Conservation (phyloP, 2,329 filamentous ascomycete genomes). For the Huntiella savannae region DNA sequence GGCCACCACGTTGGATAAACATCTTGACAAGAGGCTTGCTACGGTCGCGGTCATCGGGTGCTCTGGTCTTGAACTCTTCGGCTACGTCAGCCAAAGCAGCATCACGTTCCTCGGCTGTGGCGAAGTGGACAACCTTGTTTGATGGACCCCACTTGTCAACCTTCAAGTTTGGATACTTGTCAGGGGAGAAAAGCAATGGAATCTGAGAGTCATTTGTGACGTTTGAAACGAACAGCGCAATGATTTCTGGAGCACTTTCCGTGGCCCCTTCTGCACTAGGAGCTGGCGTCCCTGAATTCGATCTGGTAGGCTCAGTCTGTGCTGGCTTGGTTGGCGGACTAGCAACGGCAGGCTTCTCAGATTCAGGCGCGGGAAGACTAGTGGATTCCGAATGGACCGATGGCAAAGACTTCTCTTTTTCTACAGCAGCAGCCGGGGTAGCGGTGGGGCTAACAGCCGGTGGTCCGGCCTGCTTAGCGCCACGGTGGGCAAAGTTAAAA, state of each 20-base stretch:
- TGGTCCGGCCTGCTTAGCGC: conserved; percentile 48
- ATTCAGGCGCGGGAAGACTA: conserved; percentile 11
- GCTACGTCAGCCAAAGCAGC: conserved; percentile 57
- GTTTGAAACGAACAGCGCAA: conserved; percentile 80
- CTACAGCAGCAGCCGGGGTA: conserved; percentile 12
- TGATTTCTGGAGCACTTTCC: conserved; percentile 41
- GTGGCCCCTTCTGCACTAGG: conserved; percentile 35
- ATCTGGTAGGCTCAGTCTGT: too few species aligned
- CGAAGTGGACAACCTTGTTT: conserved; percentile 77
- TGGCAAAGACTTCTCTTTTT: conserved; percentile 14
- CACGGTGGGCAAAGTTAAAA: conserved; percentile 96
- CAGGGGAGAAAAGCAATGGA: conserved; percentile 61
- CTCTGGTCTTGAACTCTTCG: conserved; percentile 55
- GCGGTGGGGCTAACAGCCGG: conserved; percentile 19
- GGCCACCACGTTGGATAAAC: conserved; percentile 45
- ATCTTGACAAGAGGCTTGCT: conserved; percentile 68
- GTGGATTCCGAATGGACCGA: conserved; percentile 18
- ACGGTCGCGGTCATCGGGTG: conserved; percentile 40
- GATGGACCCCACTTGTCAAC: conserved; percentile 61
- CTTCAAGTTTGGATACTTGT: conserved; percentile 68
- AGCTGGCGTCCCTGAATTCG: conserved; percentile 25
- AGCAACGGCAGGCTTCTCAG: conserved; percentile 17
- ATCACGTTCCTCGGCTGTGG: conserved; percentile 60
- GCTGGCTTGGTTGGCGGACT: conserved; percentile 25
- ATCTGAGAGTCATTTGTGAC: conserved; percentile 68